Conservation (phyloP, 176 grass and related monocot genomes). For the Sorghum bicolor region DNA sequence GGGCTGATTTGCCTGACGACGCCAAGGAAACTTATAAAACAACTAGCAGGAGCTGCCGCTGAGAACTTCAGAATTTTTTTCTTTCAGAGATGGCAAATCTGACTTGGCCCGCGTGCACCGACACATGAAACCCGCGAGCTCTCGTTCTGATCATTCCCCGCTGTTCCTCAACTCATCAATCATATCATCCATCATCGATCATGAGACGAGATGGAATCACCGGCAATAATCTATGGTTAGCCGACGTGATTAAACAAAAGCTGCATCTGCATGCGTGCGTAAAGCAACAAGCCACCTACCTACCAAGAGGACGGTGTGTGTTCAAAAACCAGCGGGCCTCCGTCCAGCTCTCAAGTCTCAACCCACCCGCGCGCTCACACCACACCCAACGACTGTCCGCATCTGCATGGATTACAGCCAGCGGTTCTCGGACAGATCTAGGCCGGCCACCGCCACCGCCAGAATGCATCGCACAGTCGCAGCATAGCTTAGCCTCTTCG, state of each 20-base stretch:
- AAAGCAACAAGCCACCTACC: too few species aligned
- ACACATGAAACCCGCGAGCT: neutral
- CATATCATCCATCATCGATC: neutral
- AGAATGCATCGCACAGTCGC: neutral
- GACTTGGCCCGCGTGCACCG: neutral
- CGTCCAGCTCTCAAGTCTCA: neutral
- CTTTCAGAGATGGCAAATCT: neutral
- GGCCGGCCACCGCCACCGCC: too few species aligned
- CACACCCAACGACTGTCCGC: neutral
- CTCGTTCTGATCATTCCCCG: neutral
- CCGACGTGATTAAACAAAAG: neutral
- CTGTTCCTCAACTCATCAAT: neutral
- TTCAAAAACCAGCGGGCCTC: neutral
- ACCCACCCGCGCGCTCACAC: neutral
- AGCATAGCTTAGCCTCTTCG: neutral
- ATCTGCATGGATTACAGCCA: neutral
- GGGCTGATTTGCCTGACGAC: neutral
- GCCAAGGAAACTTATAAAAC: neutral
- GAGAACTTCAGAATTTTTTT: neutral
- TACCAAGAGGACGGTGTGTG: too few species aligned
- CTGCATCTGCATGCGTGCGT: neutral
- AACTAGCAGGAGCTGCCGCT: neutral
- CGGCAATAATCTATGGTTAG: constrained; percentile 9
- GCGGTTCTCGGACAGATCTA: too few species aligned
- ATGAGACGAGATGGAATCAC: neutral